These are phyloP conservation scores for Suillus tomentosus DNA, from an alignment of 768 basidiomycete species.

Conservation along the genomic window DNA sequence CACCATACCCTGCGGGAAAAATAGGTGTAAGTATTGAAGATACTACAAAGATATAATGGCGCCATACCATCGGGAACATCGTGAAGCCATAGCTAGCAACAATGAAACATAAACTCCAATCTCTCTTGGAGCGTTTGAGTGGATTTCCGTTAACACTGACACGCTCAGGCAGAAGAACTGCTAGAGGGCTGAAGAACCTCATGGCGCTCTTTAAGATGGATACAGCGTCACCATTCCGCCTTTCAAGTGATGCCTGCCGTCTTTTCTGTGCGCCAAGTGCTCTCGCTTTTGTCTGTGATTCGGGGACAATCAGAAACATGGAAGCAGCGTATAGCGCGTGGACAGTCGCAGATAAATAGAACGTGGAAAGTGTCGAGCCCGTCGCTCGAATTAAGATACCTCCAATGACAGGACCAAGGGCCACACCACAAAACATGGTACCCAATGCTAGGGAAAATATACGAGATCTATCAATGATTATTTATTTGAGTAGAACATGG, in stretches of 20 bases:
- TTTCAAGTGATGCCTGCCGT: constrained; percentile 9
- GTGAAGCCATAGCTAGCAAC: constrained; percentile 53
- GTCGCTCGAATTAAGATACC: constrained; percentile 62
- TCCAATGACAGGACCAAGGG: constrained; percentile 75
- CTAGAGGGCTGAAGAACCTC: constrained; percentile 71
- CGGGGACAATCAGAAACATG: constrained; percentile 68
- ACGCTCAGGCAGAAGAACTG: constrained; percentile 55
- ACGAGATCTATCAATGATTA: constrained; percentile 48
- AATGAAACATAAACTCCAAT: constrained; percentile 68
- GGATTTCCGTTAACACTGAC: constrained; percentile 35
- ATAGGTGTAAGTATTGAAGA: constrained; percentile 3
- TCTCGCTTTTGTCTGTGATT: constrained; percentile 63
- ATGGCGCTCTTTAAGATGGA: constrained; percentile 45
- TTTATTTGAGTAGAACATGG: constrained; percentile 9
- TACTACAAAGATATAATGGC: neutral
- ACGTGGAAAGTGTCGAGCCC: constrained; percentile 59
- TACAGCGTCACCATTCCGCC: constrained; percentile 13
- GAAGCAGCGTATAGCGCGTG: constrained; percentile 53
- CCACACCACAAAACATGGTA: constrained; percentile 71
- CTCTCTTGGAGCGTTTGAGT: constrained; percentile 43
- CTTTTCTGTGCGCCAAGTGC: constrained; percentile 33
- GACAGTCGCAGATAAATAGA: constrained; percentile 60
- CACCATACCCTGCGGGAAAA: constrained; percentile 50
- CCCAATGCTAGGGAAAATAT: constrained; percentile 69
- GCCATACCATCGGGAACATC: constrained; percentile 43